Evolutionary conservation across 106 monocot genomes (phyloP).

Genomic region (Posidonia australis): DNA sequence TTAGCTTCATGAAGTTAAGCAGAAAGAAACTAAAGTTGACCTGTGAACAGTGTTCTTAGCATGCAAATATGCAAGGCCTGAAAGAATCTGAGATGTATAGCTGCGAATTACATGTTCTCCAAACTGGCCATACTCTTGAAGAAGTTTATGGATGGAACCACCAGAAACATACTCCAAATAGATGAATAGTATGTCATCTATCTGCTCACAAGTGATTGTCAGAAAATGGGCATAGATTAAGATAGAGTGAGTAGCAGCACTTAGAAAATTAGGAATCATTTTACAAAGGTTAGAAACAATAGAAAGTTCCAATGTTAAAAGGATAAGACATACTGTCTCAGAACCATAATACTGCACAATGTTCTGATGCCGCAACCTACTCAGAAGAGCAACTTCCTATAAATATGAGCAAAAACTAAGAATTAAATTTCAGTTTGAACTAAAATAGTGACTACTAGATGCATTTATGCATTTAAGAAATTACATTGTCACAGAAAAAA

Average conservation of each 20-base stretch:
- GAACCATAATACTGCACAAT: slow-evolving; percentile 87
- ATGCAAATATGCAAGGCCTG: slow-evolving; percentile 91
- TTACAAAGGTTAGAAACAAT: too few species aligned
- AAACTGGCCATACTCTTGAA: slow-evolving; percentile 92
- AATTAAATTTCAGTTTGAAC: too few species aligned
- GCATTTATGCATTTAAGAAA: too few species aligned
- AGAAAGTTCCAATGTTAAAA: slow-evolving; percentile 9
- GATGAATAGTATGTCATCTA: slow-evolving; percentile 67
- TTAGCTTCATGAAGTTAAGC: too few species aligned
- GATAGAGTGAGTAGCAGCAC: too few species aligned
- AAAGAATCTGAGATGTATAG: slow-evolving; percentile 79
- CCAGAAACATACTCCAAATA: slow-evolving; percentile 95
- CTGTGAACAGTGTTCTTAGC: slow-evolving; percentile 81
- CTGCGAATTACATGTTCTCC: slow-evolving; percentile 71
- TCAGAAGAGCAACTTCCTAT: slow-evolving; percentile 90
- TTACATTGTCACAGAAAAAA: too few species aligned
- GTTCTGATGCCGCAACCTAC: slow-evolving; percentile 73
- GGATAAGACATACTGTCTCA: slow-evolving; percentile 53
- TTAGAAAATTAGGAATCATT: neutral
- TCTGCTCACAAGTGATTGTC: slow-evolving; percentile 22
- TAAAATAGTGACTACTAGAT: too few species aligned
- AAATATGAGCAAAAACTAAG: too few species aligned
- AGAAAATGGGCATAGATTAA: slow-evolving; percentile 3
- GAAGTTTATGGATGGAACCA: slow-evolving; percentile 87
- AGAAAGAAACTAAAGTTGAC: too few species aligned